A percentile compares a stretch with the other conserved stretches of the same genome.
These are phyloP conservation scores for Castanopsis chinensis DNA, from an alignment of 306 rosid species.

Conservation along the genomic window DNA sequence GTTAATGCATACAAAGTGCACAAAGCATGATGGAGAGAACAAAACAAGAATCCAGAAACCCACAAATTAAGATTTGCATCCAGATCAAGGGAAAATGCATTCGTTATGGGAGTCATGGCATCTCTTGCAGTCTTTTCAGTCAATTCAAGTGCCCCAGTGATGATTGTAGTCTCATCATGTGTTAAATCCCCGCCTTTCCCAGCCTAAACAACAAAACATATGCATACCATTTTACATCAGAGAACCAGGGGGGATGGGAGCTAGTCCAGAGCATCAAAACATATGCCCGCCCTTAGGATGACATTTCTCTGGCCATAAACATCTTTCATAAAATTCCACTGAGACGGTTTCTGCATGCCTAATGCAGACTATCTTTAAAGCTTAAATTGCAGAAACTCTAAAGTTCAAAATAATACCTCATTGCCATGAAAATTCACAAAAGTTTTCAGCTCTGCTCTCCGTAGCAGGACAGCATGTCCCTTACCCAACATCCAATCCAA, in stretches of 20 bases:
- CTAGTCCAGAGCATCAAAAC: slow-evolving; percentile 7
- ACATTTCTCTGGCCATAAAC: background rate
- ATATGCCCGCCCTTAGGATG: background rate
- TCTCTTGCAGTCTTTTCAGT: slow-evolving; percentile 95
- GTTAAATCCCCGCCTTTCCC: slow-evolving; percentile 99
- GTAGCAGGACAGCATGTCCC: slow-evolving; percentile 89
- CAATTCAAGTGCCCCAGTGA: slow-evolving; percentile 95
- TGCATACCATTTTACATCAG: slow-evolving; percentile 15
- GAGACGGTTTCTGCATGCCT: background rate
- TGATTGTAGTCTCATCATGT: slow-evolving; percentile 96
- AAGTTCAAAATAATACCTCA: slow-evolving; percentile 55
- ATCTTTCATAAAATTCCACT: slow-evolving; percentile 3
- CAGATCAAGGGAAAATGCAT: slow-evolving; percentile 95
- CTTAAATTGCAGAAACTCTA: slow-evolving; percentile 4
- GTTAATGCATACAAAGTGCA: slow-evolving; percentile 26
- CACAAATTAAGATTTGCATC: slow-evolving; percentile 89
- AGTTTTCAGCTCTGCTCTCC: slow-evolving; percentile 97
- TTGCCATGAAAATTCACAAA: slow-evolving; percentile 95
- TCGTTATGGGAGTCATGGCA: slow-evolving; percentile 96
- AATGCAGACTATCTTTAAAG: background rate
- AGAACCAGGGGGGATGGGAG: slow-evolving; percentile 13
- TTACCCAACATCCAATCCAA: slow-evolving; percentile 97
- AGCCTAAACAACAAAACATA: slow-evolving; percentile 57
- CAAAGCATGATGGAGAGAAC: slow-evolving; percentile 22
- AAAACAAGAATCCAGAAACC: slow-evolving; percentile 47